Base-by-base conservation (phyloP, 305 asterid genomes). In the Plantago coronopus region DNA sequence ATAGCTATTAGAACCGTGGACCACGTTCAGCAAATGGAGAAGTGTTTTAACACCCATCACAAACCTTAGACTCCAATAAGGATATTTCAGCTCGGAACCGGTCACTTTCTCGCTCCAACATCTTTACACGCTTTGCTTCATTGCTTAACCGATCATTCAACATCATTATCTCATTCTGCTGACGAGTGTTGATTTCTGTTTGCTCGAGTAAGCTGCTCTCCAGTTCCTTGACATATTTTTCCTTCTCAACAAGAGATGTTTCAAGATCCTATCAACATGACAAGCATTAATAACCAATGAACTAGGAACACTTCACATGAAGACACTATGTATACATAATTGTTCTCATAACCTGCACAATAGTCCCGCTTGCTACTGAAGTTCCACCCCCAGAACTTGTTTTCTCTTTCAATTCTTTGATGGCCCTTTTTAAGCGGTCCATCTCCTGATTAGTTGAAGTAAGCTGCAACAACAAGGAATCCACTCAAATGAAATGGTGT, bases 11-110 rank as follows among this genome's bases (percentile, higher is more conserved):
- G 56, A 51, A 69, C 70, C 51, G 61, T 44, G 62, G 62, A 47
- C 59, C 47, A 54, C 54, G 46, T 60, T 66, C 43, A 17, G 45
- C 29, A 70, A 31, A 40, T 59, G 44, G 43, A 56, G 16, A 57
- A 59, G 42, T 47, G 40, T 58, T 31, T 48, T n/a, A 61, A 64
- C 70, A 78, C 79, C 25, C 15, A 53, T 53, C 18, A 53, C 58
- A 65, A 78, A 91, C 98, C 97, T 89, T 93, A 75, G 94, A 79
- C 82, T 93, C 99, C 91, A 93, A 79, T 60, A 89, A 75, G 72
- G 97, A 83, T 67, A 93, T 80, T 74, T 87, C 95, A 21, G 99
- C 82, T 64, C 87, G 91, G 46, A 87, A 88, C 56, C 94, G 84
- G 55, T 87, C 99, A 61, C 79, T 73, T 71, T 89, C 99, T 69